Evolutionary conservation across 1,284 basidiomycete genomes (phyloP).

Genomic region (Amylostereum chailletii): DNA sequence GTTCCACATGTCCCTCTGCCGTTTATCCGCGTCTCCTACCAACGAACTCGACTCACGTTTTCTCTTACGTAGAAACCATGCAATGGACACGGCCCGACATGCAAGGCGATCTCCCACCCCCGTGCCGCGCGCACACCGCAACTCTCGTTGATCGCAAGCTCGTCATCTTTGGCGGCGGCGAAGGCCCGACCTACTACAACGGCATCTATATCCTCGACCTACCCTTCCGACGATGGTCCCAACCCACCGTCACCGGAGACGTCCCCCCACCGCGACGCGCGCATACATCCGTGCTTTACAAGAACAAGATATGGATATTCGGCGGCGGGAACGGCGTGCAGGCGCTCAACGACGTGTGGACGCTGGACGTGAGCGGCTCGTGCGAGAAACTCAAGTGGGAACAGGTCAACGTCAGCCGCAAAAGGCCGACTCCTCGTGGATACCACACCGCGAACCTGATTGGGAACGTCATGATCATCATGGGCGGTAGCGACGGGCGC

Average conservation of each 20-base stretch:
- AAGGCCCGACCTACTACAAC: slow-evolving; percentile 70
- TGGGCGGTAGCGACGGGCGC: slow-evolving; percentile 75
- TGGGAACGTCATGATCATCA: slow-evolving; percentile 74
- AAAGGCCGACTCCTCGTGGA: slow-evolving; percentile 63
- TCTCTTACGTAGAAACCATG: slow-evolving; percentile 62
- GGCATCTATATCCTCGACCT: slow-evolving; percentile 82
- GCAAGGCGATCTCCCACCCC: slow-evolving; percentile 68
- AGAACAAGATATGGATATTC: slow-evolving; percentile 76
- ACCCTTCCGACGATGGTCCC: slow-evolving; percentile 55
- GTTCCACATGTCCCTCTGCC: neutral
- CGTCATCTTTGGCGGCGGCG: slow-evolving; percentile 81
- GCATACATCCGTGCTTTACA: slow-evolving; percentile 77
- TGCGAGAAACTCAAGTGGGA: slow-evolving; percentile 57
- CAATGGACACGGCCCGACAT: slow-evolving; percentile 79
- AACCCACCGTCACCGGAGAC: slow-evolving; percentile 33
- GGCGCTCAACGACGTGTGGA: slow-evolving; percentile 88
- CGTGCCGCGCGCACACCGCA: slow-evolving; percentile 82
- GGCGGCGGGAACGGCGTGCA: slow-evolving; percentile 87
- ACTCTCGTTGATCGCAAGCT: slow-evolving; percentile 78
- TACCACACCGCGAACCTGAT: slow-evolving; percentile 89
- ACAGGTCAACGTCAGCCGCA: slow-evolving; percentile 37
- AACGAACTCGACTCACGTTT: neutral
- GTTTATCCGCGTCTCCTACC: slow-evolving; percentile 1
- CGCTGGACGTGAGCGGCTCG: slow-evolving; percentile 54
- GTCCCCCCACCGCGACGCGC: slow-evolving; percentile 69